Evolutionary conservation across 768 basidiomycete genomes (phyloP).

Genomic region (Exidia glandulosa): DNA sequence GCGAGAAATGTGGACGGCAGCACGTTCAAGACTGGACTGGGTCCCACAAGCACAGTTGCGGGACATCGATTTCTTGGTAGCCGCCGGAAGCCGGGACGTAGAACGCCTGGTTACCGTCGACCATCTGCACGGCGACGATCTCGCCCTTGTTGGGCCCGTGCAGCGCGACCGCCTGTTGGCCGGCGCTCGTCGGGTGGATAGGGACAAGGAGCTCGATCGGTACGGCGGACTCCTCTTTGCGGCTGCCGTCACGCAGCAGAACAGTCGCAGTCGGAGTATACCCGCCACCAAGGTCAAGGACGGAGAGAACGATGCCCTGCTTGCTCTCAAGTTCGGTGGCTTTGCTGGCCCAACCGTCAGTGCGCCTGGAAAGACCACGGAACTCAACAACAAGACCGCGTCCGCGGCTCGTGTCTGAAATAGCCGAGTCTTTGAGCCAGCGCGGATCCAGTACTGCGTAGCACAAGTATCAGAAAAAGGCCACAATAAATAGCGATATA

Average conservation of each 20-base stretch:
- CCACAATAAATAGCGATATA: conserved; percentile 23
- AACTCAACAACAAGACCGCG: conserved; percentile 8
- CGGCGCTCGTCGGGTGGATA: conserved; percentile 25
- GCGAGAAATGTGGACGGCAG: too few relatives aligned
- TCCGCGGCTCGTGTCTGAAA: not conserved
- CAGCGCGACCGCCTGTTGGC: conserved; percentile 41
- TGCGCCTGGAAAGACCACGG: conserved; percentile 10
- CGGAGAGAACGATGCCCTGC: conserved; percentile 17
- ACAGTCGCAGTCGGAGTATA: conserved; percentile 15
- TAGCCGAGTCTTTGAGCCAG: conserved; percentile 14
- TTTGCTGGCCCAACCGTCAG: conserved; percentile 13
- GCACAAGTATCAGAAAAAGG: conserved; percentile 2
- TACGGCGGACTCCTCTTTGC: conserved; percentile 22
- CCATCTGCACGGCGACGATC: not conserved
- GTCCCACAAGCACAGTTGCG: not conserved
- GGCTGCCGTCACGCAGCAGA: conserved; percentile 17
- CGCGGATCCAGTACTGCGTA: conserved; percentile 18
- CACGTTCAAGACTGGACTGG: too few relatives aligned
- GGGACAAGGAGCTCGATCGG: conserved; percentile 33
- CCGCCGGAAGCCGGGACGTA: not conserved
- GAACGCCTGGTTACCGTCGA: not conserved
- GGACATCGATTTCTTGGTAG: not conserved
- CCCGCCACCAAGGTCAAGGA: conserved; percentile 18
- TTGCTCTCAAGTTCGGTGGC: conserved; percentile 21
- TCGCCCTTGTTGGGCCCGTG: conserved; percentile 32